Percentiles rank a stretch among this genome's conserved stretches.
phyloP scores from a whole-genome alignment of 805 yeast genomes.

The Pichia sporocuriosa region DNA sequence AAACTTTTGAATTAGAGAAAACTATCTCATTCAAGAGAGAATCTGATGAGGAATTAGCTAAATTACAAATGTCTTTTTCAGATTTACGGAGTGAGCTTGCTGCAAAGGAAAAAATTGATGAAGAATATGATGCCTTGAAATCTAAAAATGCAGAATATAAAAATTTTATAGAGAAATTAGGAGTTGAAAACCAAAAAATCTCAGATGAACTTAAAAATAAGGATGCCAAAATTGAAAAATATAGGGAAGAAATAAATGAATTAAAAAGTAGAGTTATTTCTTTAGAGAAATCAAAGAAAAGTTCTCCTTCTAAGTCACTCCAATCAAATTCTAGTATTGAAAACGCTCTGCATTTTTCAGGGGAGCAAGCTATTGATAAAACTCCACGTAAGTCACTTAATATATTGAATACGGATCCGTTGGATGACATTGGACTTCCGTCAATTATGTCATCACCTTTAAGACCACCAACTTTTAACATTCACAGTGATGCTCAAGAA shows the following conservation, averaged over 20 bases:
- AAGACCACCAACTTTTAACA: conserved; percentile 3
- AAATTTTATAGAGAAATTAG: not conserved
- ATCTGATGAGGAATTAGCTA: conserved; percentile 7
- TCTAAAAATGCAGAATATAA: not conserved
- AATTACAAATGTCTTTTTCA: conserved; percentile 5
- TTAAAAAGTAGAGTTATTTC: not conserved
- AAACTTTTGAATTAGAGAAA: not conserved
- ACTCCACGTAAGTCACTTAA: conserved; percentile 6
- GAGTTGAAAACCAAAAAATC: not conserved
- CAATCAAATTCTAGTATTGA: not conserved
- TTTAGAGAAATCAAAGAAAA: not conserved
- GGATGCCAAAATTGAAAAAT: not conserved
- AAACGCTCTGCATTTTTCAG: not conserved
- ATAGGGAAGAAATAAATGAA: not conserved
- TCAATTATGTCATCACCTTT: conserved; percentile 10
- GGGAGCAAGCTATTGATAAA: conserved; percentile 1
- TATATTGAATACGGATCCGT: conserved; percentile 9
- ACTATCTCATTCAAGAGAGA: not conserved
- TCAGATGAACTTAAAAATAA: not conserved
- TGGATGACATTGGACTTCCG: conserved; percentile 10
- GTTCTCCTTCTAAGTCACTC: not conserved
- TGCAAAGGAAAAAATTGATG: conserved; percentile 1
- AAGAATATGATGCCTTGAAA: conserved; percentile 5
- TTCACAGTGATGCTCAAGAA: conserved; percentile 5
- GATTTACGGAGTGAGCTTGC: conserved; percentile 5